Conservation (phyloP, 2,329 filamentous ascomycete genomes). For the Phialophora macrospora region DNA sequence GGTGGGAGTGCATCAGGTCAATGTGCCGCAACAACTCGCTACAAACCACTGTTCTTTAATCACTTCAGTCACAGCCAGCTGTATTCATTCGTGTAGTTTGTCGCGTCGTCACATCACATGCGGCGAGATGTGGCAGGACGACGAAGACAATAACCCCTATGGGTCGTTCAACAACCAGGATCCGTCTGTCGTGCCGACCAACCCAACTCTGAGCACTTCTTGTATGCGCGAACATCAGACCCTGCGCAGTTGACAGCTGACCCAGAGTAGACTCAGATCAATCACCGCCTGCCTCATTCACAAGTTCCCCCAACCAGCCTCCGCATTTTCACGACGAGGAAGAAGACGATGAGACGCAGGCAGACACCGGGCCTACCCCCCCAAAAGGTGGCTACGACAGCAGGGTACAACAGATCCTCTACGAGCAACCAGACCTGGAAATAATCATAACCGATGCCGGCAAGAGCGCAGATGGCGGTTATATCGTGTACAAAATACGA, state of each 20-base stretch:
- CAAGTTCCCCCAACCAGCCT: conserved; percentile 70
- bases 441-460: conserved; percentile 94
- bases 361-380: conserved; percentile 55
- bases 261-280: conserved; percentile 61
- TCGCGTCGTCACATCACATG: background rate
- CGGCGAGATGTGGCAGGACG: conserved; percentile 80
- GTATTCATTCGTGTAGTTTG: background rate
- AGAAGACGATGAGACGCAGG: conserved; percentile 51
- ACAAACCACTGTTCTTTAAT: background rate
- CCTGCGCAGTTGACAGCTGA: conserved; percentile 15
- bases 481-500: conserved; percentile 95
- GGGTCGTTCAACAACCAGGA: conserved; percentile 90
- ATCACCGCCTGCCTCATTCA: conserved; percentile 71
- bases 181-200: conserved; percentile 32
- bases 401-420: conserved; percentile 94
- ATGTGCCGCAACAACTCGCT: conserved; percentile 6
- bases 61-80: conserved; percentile 6
- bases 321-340: conserved; percentile 66
- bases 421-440: conserved; percentile 87
- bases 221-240: conserved; percentile 23
- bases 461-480: conserved; percentile 90
- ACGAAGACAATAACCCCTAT: conserved; percentile 98
- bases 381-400: conserved; percentile 92
- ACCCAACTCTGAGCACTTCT: conserved; percentile 26
- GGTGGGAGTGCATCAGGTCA: conserved; percentile 13